A percentile compares a stretch with the other conserved stretches of the same genome.
Evolutionary conservation across 2,329 filamentous ascomycete species (phyloP).

Genomic region (Penicillium sp.): DNA sequence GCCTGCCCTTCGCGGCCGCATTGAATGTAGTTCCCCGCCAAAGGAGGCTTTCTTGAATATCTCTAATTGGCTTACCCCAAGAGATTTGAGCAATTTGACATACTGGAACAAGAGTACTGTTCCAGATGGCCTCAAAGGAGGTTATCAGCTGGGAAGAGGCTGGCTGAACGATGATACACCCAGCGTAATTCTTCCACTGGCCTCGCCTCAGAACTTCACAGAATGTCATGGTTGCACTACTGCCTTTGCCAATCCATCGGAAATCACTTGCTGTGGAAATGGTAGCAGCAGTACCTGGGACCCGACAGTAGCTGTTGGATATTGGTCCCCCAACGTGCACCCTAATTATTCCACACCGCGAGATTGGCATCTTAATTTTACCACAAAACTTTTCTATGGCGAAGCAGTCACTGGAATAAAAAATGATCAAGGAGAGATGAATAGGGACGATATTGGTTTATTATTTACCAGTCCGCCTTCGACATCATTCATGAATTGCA

Average conservation of each 20-base stretch:
- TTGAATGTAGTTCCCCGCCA: constrained; percentile 13
- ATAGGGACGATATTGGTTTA: not conserved
- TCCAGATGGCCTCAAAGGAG: constrained; percentile 7
- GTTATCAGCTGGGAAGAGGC: constrained; percentile 12
- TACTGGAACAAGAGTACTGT: constrained; percentile 17
- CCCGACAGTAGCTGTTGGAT: constrained; percentile 11
- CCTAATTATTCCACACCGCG: not conserved
- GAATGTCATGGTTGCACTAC: constrained; percentile 14
- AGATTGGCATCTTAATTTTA: constrained; percentile 17
- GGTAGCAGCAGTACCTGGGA: constrained; percentile 6
- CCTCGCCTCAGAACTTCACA: constrained; percentile 1
- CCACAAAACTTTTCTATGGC: constrained; percentile 18
- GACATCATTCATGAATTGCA: constrained; percentile 11
- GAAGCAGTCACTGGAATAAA: constrained; percentile 13
- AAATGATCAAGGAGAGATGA: not conserved
- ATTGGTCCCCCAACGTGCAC: constrained; percentile 20
- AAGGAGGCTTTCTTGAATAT: constrained; percentile 3
- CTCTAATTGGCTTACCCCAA: constrained; percentile 9
- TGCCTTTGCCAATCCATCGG: constrained; percentile 11
- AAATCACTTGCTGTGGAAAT: constrained; percentile 18
- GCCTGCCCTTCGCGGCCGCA: constrained; percentile 17
- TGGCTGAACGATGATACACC: not conserved
- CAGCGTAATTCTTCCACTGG: constrained; percentile 2
- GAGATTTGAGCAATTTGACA: constrained; percentile 4
- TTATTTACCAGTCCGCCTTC: constrained; percentile 13